Percentiles rank a stretch among this genome's conserved stretches.
Evolutionary conservation across 2,329 filamentous ascomycete species (phyloP).

Genomic region (Fusarium albidum): DNA sequence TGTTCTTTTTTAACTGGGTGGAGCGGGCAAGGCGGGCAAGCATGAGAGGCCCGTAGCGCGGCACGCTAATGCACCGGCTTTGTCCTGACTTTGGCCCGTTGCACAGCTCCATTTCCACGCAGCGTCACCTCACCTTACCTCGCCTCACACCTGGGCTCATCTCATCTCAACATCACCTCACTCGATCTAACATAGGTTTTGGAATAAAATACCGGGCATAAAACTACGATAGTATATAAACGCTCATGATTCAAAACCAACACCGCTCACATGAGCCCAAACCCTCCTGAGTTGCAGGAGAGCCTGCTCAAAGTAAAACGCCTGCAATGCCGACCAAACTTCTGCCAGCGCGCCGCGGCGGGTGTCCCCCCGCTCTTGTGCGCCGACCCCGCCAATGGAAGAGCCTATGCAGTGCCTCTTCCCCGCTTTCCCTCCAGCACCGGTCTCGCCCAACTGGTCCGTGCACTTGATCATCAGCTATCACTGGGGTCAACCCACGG

Average conservation of each 20-base stretch:
- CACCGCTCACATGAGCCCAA: constrained; percentile 3
- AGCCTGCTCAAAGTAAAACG: not conserved
- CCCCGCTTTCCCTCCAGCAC: constrained; percentile 29
- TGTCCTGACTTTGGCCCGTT: constrained; percentile 27
- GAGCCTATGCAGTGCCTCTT: constrained; percentile 14
- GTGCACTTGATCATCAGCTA: constrained; percentile 29
- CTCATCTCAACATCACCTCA: constrained; percentile 18
- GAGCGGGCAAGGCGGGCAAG: constrained; percentile 10
- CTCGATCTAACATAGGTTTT: not conserved
- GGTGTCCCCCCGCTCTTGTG: constrained; percentile 30
- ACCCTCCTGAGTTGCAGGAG: constrained; percentile 2
- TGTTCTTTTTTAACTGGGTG: constrained; percentile 13
- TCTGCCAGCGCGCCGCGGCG: constrained; percentile 19
- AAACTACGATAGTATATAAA: not conserved
- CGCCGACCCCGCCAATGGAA: constrained; percentile 28
- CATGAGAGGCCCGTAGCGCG: constrained; percentile 24
- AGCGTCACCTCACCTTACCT: constrained; percentile 24
- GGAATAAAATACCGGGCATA: not conserved
- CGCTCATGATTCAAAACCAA: not conserved
- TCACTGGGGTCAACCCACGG: constrained; percentile 9
- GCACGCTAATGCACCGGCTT: constrained; percentile 38
- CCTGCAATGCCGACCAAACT: not conserved
- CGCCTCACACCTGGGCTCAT: constrained; percentile 27
- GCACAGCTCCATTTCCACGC: constrained; percentile 16
- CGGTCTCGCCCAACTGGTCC: constrained; percentile 24